Percentiles rank a stretch among this genome's conserved stretches.
Evolutionary conservation across 2,329 filamentous ascomycete genomes (phyloP).

Genomic region (Sclerotinia trifoliorum): DNA sequence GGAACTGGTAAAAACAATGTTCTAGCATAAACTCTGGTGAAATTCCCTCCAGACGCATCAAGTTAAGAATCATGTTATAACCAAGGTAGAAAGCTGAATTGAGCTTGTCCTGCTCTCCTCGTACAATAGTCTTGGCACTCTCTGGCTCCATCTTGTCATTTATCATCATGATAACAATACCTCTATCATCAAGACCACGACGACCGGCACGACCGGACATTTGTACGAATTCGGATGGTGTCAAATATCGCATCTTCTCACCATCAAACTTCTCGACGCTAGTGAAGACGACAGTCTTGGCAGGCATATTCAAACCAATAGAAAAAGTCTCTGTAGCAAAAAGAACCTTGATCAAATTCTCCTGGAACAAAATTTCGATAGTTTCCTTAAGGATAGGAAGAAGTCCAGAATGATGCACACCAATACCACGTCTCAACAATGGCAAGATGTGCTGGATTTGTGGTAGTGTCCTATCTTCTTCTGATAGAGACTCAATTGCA

Average conservation of each 20-base stretch:
- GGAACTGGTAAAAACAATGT: constrained; percentile 96
- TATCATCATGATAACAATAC: constrained; percentile 99
- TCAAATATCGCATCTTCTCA: constrained; percentile 74
- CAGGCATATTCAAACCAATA: constrained; percentile 98
- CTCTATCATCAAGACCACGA: constrained; percentile 93
- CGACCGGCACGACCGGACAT: constrained; percentile 98
- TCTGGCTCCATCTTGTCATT: constrained; percentile 94
- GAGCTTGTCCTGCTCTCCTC: constrained; percentile 92
- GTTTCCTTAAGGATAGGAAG: constrained; percentile 97
- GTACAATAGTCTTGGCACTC: constrained; percentile 91
- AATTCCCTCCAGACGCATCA: constrained; percentile 97
- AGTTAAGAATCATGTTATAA: constrained; percentile 98
- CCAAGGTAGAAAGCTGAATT: constrained; percentile 97
- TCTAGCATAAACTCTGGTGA: constrained; percentile 99
- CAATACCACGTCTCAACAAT: constrained; percentile 84
- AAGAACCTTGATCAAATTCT: constrained; percentile 94
- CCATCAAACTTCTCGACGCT: constrained; percentile 96
- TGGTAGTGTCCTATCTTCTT: constrained; percentile 83
- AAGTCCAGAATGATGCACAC: constrained; percentile 94
- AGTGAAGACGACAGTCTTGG: constrained; percentile 98
- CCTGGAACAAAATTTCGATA: constrained; percentile 98
- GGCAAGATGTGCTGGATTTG: constrained; percentile 91
- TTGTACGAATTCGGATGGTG: constrained; percentile 94
- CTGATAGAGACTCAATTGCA: constrained; percentile 87
- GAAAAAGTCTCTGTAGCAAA: constrained; percentile 99